These are phyloP conservation scores for Ascomycota sp. DNA, from an alignment of 2,329 filamentous ascomycete genomes.

Conservation along the genomic window DNA sequence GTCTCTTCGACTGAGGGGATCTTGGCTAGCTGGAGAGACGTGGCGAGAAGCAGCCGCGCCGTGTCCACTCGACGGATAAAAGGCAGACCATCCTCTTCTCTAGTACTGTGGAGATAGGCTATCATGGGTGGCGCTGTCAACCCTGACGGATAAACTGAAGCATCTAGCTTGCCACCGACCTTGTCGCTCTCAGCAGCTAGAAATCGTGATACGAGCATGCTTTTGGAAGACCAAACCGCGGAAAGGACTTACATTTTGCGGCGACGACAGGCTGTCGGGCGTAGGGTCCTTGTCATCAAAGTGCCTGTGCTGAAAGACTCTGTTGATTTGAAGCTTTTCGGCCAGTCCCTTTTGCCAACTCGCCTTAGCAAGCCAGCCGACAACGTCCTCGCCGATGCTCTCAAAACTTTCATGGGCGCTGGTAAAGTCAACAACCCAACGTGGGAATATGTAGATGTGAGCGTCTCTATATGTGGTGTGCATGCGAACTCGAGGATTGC, in stretches of 20 bases:
- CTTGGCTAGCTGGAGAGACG: conserved; percentile 73
- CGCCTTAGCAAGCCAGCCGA: conserved; percentile 90
- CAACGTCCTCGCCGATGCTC: conserved; percentile 71
- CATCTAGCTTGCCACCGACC: neutral
- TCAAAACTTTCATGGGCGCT: conserved; percentile 60
- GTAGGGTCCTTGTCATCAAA: conserved; percentile 14
- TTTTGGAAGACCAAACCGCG: conserved; percentile 2
- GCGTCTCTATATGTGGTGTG: conserved; percentile 70
- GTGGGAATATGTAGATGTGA: conserved; percentile 83
- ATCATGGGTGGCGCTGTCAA: conserved; percentile 45
- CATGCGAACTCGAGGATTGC: conserved; percentile 56
- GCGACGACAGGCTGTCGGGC: conserved; percentile 9
- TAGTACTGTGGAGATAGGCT: conserved; percentile 54
- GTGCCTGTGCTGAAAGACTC: conserved; percentile 27
- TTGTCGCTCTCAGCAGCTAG: neutral
- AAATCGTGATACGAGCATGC: neutral
- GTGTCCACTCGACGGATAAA: conserved; percentile 78
- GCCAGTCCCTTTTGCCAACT: conserved; percentile 68
- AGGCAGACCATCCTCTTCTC: conserved; percentile 23
- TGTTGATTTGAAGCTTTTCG: conserved; percentile 51
- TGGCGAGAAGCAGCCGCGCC: conserved; percentile 53
- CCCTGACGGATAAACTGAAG: conserved; percentile 2
- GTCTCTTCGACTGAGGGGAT: conserved; percentile 47
- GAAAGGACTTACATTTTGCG: conserved; percentile 6
- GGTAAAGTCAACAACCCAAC: conserved; percentile 74